phyloP scores from a whole-genome alignment of 192 early-diverging fungal genomes.

The Linnemannia elongata region DNA sequence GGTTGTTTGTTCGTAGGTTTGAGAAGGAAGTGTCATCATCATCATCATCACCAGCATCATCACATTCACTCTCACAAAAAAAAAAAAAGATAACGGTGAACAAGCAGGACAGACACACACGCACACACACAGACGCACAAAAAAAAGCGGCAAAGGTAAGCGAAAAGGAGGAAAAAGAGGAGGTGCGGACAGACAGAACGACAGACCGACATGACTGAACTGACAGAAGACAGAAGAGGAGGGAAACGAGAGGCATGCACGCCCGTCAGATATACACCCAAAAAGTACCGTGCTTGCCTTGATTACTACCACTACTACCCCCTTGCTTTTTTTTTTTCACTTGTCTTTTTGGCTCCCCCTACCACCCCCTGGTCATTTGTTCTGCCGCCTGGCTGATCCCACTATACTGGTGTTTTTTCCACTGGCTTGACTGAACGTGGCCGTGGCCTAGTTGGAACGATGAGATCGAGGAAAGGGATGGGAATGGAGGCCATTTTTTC shows the following conservation, averaged over 20 bases:
- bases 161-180: background rate
- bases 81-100: background rate
- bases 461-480: no score
- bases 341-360: background rate
- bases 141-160: constrained; percentile 9
- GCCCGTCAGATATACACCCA: background rate
- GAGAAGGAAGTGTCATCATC: background rate
- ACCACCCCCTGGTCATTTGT: constrained; percentile 1
- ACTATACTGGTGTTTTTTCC: background rate
- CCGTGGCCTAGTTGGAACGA: no score
- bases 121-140: background rate
- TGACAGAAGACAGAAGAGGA: background rate
- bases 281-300: constrained; percentile 1
- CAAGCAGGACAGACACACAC: no score
- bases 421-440: background rate
- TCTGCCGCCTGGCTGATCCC: background rate
- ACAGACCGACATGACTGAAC: background rate
- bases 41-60: background rate
- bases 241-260: background rate
- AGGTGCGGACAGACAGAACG: background rate
- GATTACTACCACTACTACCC: constrained; percentile 5
- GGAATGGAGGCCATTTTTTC: no score
- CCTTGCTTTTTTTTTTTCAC: background rate
- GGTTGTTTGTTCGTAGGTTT: background rate
- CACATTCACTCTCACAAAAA: background rate